Evolutionary conservation across 495 filamentous ascomycete species (phyloP), one percentile per base, ranked within the genome.

Genomic region (Viridothelium virens): DNA sequence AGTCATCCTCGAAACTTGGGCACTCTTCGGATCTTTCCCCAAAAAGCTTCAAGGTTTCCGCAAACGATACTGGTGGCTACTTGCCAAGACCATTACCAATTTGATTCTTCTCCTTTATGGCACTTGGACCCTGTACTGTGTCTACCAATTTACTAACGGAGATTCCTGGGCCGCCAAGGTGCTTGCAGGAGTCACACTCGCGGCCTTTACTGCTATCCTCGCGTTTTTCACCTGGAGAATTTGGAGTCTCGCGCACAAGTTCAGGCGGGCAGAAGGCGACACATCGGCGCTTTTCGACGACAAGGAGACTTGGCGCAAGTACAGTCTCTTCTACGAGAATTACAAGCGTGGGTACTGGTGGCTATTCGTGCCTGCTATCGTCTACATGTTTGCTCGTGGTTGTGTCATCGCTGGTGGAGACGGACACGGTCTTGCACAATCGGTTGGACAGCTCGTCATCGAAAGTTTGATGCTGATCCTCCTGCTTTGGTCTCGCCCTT

Each of bases 281-380:
- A 77, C 85, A 5, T 79, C 81, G 14, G 82, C 79, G 1, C 79
- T 98, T 9, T 98, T 89, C 75, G 91, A 96, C 61, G 84, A 97
- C 74, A 94, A 92, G 80, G 85, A 89, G 64, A 89, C 88, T 61
- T 96, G 95, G 93, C 82, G 89, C 70, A 95, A 92, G 77, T 98
- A 98, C 81, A 95, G 89, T 71, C 79, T 97, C 41, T 98, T 98
- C 81, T 98, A 98, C 77, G 94, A 98, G 70, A 88, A 87, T 69
- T 97, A 94, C 78, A 91, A 92, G 76, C 89, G 87, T 72, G 86
- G 88, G 69, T 95, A 91, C 78, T 98, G 93, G 93, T 97, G 92
- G 92, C 74, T 97, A 9, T 98, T 98, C 75, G 83, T 98, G 12
- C 94, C 94, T 6, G 81, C 83, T 56, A 96, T 98, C 76, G 62